These are phyloP conservation scores for Detonula confervacea DNA, from an alignment of 352 stramenopile genomes.

Conservation along the genomic window DNA sequence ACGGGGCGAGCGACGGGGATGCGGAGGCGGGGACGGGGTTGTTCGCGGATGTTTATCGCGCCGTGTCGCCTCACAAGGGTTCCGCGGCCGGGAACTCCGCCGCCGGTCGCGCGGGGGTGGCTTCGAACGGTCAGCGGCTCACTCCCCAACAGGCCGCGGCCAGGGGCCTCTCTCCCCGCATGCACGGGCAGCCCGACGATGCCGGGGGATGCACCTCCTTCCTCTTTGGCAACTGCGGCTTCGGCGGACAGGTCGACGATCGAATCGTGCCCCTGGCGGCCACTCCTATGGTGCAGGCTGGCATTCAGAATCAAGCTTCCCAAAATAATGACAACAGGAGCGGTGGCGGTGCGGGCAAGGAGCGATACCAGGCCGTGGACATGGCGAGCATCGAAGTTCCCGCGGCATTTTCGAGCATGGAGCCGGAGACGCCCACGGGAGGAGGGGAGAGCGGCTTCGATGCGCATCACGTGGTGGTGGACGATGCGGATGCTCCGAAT, in stretches of 20 bases:
- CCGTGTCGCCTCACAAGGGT: conserved; percentile 4
- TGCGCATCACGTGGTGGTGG: conserved; percentile 62
- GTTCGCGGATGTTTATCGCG: conserved; percentile 52
- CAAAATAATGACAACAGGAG: not conserved
- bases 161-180: too few relatives aligned
- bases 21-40: conserved; percentile 32
- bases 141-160: not conserved
- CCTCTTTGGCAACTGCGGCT: conserved; percentile 36
- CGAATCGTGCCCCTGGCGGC: not conserved
- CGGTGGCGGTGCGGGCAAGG: not conserved
- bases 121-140: not conserved
- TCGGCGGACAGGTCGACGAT: conserved; percentile 16
- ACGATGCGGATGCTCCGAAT: conserved; percentile 75
- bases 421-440: conserved; percentile 19
- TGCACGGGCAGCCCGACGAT: not conserved
- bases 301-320: too few relatives aligned
- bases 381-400: conserved; percentile 54
- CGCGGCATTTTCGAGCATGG: conserved; percentile 46
- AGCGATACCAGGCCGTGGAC: conserved; percentile 51
- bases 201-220: conserved; percentile 29
- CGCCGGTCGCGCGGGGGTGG: not conserved
- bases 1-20: not conserved
- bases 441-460: not conserved
- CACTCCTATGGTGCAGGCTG: not conserved
- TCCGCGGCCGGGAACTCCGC: not conserved